Conservation (phyloP, 345 rosid species). For the Arabidopsis suecica region DNA sequence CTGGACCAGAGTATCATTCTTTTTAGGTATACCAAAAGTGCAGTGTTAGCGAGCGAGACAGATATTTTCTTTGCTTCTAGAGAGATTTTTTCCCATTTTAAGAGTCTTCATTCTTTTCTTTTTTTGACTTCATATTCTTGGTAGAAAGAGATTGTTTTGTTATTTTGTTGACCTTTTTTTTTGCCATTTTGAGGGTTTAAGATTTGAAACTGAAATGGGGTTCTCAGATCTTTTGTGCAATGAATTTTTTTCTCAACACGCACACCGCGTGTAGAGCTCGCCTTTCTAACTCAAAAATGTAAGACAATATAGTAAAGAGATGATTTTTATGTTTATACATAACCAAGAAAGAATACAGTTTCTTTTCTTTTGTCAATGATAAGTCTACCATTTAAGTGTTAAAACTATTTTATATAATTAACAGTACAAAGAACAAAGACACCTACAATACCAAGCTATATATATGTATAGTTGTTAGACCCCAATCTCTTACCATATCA, state of each 20-base stretch:
- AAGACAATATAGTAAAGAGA: background rate
- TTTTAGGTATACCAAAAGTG: slow-evolving; percentile 47
- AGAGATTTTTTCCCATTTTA: slow-evolving; percentile 37
- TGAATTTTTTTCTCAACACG: background rate
- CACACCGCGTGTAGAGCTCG: background rate
- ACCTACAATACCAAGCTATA: slow-evolving; percentile 29
- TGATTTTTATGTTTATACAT: background rate
- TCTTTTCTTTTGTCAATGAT: background rate
- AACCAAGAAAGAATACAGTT: background rate
- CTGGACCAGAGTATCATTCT: slow-evolving; percentile 39
- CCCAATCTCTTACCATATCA: slow-evolving; percentile 36
- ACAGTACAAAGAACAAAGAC: slow-evolving; percentile 17
- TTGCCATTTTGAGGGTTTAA: slow-evolving; percentile 28
- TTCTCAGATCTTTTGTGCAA: slow-evolving; percentile 30
- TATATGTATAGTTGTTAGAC: slow-evolving; percentile 38
- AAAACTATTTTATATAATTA: background rate
- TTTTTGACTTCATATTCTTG: background rate
- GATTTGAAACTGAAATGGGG: slow-evolving; percentile 31
- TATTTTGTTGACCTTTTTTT: slow-evolving; percentile 30
- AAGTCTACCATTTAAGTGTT: background rate
- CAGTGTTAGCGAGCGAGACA: slow-evolving; percentile 38
- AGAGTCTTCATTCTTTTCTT: slow-evolving; percentile 2
- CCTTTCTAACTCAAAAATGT: background rate
- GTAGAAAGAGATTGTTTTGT: slow-evolving; percentile 29
- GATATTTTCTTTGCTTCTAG: slow-evolving; percentile 35